Percentiles rank a stretch among this genome's conserved stretches.
Conservation (phyloP, 345 rosid genomes). For the Brassica nigra region DNA sequence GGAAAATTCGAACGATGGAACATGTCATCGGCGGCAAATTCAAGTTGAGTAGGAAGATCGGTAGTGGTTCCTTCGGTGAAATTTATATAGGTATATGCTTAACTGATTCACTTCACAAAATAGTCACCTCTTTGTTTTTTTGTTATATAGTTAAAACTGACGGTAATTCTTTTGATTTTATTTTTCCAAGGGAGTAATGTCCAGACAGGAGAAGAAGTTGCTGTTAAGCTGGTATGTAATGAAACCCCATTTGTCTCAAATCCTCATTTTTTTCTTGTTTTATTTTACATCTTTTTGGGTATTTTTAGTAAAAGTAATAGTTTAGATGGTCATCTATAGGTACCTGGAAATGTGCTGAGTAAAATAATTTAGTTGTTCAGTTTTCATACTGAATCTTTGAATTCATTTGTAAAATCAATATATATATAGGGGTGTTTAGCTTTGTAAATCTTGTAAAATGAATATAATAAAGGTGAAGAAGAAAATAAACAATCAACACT, state of each 20-base stretch:
- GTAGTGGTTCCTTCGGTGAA: slow-evolving; percentile 85
- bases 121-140: background rate
- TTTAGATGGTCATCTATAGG: background rate
- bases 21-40: slow-evolving; percentile 71
- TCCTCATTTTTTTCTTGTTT: background rate
- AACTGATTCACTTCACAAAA: background rate
- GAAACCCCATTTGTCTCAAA: background rate
- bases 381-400: background rate
- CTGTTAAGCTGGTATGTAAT: slow-evolving; percentile 69
- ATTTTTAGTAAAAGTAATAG: background rate
- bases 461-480: background rate
- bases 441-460: background rate
- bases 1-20: slow-evolving; percentile 46
- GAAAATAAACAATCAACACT: background rate
- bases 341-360: background rate
- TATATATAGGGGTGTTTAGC: background rate
- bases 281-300: background rate
- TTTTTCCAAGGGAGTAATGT: slow-evolving; percentile 57
- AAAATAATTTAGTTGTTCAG: background rate
- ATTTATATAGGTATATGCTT: slow-evolving; percentile 58
- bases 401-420: background rate
- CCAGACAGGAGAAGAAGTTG: slow-evolving; percentile 85
- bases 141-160: background rate
- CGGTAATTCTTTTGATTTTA: background rate
- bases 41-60: slow-evolving; percentile 80